These are phyloP conservation scores for Saccharomyces hybrid DNA, from an alignment of 1,139 yeast species.

Conservation along the genomic window DNA sequence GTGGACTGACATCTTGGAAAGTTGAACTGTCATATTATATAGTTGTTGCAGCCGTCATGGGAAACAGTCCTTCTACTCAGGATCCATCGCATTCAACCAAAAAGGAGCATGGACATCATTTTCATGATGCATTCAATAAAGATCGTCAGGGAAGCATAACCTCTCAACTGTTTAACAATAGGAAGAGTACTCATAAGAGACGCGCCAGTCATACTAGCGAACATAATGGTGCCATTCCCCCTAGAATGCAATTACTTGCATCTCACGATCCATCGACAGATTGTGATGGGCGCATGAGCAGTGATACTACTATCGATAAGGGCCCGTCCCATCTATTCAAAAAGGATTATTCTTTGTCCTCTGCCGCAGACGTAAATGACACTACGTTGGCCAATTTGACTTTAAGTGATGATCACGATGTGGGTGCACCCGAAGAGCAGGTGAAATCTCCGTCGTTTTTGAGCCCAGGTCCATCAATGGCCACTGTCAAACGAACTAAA, in stretches of 20 bases:
- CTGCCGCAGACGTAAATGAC: constrained; percentile 1
- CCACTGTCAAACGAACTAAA: constrained; percentile 18
- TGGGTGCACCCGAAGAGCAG: not conserved
- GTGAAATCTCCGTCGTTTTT: constrained; percentile 9
- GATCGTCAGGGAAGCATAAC: constrained; percentile 19
- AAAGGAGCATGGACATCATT: not conserved
- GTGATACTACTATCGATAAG: not conserved
- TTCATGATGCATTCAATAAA: not conserved
- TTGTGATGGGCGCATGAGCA: not conserved
- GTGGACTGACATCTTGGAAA: not conserved
- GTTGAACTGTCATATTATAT: not conserved
- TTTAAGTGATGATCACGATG: not conserved
- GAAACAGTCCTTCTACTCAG: constrained; percentile 12
- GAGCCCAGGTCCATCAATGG: constrained; percentile 22
- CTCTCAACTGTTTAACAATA: constrained; percentile 19
- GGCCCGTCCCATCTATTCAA: constrained; percentile 11
- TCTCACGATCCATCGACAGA: not conserved
- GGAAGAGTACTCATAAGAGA: constrained; percentile 11
- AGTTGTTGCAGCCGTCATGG: constrained; percentile 6
- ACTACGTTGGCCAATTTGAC: not conserved
- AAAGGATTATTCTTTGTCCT: constrained; percentile 15
- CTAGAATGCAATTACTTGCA: not conserved
- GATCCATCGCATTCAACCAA: constrained; percentile 2
- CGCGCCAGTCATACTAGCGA: not conserved
- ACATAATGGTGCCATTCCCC: not conserved